phyloP scores from a whole-genome alignment of 768 basidiomycete species.

The Pleurotus pulmonarius region DNA sequence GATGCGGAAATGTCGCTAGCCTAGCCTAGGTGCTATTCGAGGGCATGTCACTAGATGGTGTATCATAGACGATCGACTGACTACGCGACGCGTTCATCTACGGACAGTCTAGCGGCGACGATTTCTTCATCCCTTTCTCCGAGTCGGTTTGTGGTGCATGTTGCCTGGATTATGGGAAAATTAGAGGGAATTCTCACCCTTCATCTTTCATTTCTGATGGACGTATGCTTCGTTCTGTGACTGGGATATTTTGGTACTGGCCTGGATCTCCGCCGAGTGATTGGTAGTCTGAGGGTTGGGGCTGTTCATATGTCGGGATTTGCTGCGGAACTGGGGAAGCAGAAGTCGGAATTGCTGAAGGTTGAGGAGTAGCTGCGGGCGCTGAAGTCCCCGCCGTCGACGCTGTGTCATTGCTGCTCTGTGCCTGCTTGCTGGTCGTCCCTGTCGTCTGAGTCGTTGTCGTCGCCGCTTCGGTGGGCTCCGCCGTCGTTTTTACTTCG shows the following conservation, averaged over 20 bases:
- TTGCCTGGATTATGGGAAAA: background rate
- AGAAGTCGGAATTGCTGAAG: slow-evolving; percentile 7
- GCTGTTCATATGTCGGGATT: slow-evolving; percentile 78
- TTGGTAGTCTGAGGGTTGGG: slow-evolving; percentile 48
- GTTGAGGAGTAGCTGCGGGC: slow-evolving; percentile 17
- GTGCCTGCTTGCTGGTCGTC: slow-evolving; percentile 15
- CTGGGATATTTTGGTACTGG: slow-evolving; percentile 39
- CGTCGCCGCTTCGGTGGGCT: slow-evolving; percentile 22
- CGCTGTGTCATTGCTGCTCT: slow-evolving; percentile 17
- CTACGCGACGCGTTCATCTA: slow-evolving; percentile 28
- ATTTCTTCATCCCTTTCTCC: slow-evolving; percentile 2
- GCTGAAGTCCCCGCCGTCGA: slow-evolving; percentile 10
- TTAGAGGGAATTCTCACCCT: slow-evolving; percentile 71
- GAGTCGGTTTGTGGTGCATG: background rate
- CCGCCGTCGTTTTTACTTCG: slow-evolving; percentile 10
- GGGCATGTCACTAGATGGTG: slow-evolving; percentile 58
- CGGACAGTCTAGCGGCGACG: slow-evolving; percentile 12
- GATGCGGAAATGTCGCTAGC: slow-evolving; percentile 47
- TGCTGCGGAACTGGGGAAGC: slow-evolving; percentile 46
- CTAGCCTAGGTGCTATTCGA: slow-evolving; percentile 72
- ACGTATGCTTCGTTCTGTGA: slow-evolving; percentile 63
- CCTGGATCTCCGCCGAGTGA: slow-evolving; percentile 31
- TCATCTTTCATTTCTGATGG: slow-evolving; percentile 96
- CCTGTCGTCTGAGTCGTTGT: slow-evolving; percentile 16
- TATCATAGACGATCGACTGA: slow-evolving; percentile 42